A percentile compares a stretch with the other conserved stretches of the same genome.
phyloP scores from a whole-genome alignment of 805 yeast genomes.

The Lipomyces starkeyi region DNA sequence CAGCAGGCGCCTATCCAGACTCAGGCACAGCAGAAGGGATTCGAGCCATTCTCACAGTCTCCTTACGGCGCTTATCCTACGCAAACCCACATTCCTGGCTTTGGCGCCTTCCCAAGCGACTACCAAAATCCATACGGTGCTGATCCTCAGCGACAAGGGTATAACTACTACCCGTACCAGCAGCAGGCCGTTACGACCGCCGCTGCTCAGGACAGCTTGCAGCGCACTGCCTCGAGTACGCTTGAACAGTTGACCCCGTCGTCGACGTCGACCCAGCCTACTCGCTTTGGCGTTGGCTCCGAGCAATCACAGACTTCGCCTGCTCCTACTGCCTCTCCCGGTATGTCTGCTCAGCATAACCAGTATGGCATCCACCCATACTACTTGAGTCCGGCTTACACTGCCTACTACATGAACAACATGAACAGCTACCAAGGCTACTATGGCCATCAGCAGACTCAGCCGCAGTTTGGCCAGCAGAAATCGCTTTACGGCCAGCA shows the following conservation, averaged over 20 bases:
- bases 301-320: constrained; percentile 34
- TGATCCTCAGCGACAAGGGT: constrained; percentile 37
- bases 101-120: constrained; percentile 38
- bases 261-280: constrained; percentile 34
- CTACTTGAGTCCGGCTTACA: constrained; percentile 37
- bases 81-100: constrained; percentile 38
- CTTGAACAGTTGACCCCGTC: constrained; percentile 37
- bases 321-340: constrained; percentile 36
- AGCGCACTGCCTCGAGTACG: constrained; percentile 33
- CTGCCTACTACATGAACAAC: constrained; percentile 39
- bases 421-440: constrained; percentile 35
- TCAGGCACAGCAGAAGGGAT: constrained; percentile 32
- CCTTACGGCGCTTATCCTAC: constrained; percentile 38
- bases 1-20: constrained; percentile 28
- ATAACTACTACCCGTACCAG: constrained; percentile 37
- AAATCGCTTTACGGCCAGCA: constrained; percentile 36
- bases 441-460: constrained; percentile 37
- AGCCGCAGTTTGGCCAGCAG: constrained; percentile 34
- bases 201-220: constrained; percentile 32
- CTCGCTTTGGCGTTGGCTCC: constrained; percentile 38
- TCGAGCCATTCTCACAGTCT: constrained; percentile 39
- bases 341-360: constrained; percentile 29
- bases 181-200: constrained; percentile 24
- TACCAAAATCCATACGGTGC: constrained; percentile 37
- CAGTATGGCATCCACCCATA: constrained; percentile 39